phyloP scores from a whole-genome alignment of 2,329 filamentous ascomycete species.

The Botryotinia calthae region DNA sequence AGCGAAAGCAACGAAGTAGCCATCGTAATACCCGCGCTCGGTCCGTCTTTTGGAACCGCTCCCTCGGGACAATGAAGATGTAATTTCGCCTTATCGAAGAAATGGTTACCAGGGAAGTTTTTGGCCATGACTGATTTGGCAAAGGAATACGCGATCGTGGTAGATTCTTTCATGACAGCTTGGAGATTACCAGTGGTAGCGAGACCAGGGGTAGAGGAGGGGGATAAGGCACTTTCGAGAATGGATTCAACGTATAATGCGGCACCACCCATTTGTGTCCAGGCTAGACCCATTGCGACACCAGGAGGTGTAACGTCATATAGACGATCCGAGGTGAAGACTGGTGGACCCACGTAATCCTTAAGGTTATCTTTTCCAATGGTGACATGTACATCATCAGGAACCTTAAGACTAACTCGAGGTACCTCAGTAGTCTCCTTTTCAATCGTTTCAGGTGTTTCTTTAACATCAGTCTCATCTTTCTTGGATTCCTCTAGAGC shows the following conservation, averaged over 20 bases:
- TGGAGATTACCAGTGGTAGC: constrained; percentile 95
- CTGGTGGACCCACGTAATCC: constrained; percentile 92
- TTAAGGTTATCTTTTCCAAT: constrained; percentile 90
- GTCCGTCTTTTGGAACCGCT: constrained; percentile 91
- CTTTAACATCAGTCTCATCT: constrained; percentile 60
- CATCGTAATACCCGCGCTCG: constrained; percentile 96
- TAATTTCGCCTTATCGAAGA: constrained; percentile 93
- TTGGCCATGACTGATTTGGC: constrained; percentile 85
- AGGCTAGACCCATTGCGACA: constrained; percentile 96
- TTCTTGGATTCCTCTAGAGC: constrained; percentile 70
- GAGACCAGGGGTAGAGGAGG: constrained; percentile 71
- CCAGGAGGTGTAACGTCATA: constrained; percentile 93
- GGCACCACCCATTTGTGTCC: constrained; percentile 95
- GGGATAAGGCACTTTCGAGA: constrained; percentile 75
- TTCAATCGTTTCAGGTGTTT: constrained; percentile 53
- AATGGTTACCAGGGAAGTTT: constrained; percentile 84
- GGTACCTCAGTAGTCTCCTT: constrained; percentile 63
- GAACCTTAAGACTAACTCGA: constrained; percentile 75
- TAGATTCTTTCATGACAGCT: constrained; percentile 97
- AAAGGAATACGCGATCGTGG: constrained; percentile 92
- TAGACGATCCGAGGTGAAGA: constrained; percentile 92
- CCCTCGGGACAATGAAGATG: constrained; percentile 97
- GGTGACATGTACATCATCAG: constrained; percentile 78
- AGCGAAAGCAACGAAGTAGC: constrained; percentile 87
- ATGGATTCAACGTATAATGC: constrained; percentile 98